Evolutionary conservation across 306 rosid species (phyloP).

Genomic region (Cucumis sativus): DNA sequence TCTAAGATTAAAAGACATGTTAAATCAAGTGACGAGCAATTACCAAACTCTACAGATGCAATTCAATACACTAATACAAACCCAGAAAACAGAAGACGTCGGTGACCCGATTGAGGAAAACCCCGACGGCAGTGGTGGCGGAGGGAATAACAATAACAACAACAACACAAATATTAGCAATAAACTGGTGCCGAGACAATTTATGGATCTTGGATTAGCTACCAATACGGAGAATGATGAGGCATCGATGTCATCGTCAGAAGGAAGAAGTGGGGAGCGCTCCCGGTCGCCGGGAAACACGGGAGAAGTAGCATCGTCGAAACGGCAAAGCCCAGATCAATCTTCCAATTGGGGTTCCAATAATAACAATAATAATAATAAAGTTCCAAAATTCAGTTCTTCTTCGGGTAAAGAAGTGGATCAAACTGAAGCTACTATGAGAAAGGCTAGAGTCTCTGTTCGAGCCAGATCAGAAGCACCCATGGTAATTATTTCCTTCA

Average conservation of each 20-base stretch:
- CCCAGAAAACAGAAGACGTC: constrained; percentile 19
- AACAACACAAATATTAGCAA: background rate
- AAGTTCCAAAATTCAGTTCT: constrained; percentile 32
- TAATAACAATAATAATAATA: background rate
- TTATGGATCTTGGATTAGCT: constrained; percentile 60
- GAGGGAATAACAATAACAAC: too few species aligned
- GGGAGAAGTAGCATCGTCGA: constrained; percentile 19
- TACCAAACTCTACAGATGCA: constrained; percentile 43
- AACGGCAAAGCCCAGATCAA: constrained; percentile 25
- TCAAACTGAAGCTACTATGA: constrained; percentile 67
- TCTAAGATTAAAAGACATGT: constrained; percentile 25
- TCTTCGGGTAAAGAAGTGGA: constrained; percentile 22
- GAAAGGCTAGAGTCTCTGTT: constrained; percentile 68
- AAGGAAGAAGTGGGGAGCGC: constrained; percentile 21
- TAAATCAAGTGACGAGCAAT: constrained; percentile 22
- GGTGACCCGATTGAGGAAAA: background rate
- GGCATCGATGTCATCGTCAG: constrained; percentile 34
- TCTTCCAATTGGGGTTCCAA: constrained; percentile 23
- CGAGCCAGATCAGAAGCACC: constrained; percentile 72
- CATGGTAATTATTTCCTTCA: constrained; percentile 32
- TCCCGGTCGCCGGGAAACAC: constrained; percentile 26
- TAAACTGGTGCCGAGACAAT: constrained; percentile 38
- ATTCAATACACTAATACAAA: constrained; percentile 17
- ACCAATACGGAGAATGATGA: constrained; percentile 22
- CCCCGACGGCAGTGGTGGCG: background rate